Evolutionary conservation across 805 yeast species (phyloP), one percentile per base, ranked within the genome.

Genomic region (Kazachstania kunashirensis): DNA sequence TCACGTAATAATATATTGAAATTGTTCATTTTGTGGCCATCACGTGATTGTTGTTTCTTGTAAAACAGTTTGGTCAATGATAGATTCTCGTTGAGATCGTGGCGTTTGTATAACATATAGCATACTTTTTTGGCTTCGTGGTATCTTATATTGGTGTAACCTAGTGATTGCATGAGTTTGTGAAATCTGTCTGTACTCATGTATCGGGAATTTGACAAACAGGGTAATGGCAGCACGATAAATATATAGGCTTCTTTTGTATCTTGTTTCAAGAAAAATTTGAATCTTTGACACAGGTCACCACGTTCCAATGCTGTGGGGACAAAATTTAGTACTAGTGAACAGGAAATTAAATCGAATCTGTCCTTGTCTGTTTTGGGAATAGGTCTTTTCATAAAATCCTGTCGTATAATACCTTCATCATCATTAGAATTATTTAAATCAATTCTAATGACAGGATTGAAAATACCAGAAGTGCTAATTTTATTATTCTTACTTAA

Each of bases 301-400:
- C 96, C 96, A 36, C 98, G 62, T 11, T 62, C 71, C 7, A 48
- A 49, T 0, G 88, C 75, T 1, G 74, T 73, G 0, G 95, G 84
- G 1, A 89, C 96, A 59, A 84, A 89, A 53, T 89, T 89, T 11
- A 89, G 63, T 26, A 89, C 98, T 38, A 89, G 57, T 0, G 95
- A 84, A 43, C 95, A 80, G 6, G 95, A 84, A 0, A 89, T 64
- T 19, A 84, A 49, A 44, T 79, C 69, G 53, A 78, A 88, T 38
- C 55, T 66, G 6, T 73, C 78, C 0, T 45, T 39, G 0, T 61
- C 65, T 3, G 38, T 17, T 5, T 28, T 38, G 0, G 95, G 94
- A 6, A 71, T 43, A 4, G 79, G 81, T 38, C 88, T 61, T 30
- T 78, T 66, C 88, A 88, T 81, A 50, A 89, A 89, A 55, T 89